Evolutionary conservation across 1,139 yeast species (phyloP).

Genomic region (Taphrina flavorubra): DNA sequence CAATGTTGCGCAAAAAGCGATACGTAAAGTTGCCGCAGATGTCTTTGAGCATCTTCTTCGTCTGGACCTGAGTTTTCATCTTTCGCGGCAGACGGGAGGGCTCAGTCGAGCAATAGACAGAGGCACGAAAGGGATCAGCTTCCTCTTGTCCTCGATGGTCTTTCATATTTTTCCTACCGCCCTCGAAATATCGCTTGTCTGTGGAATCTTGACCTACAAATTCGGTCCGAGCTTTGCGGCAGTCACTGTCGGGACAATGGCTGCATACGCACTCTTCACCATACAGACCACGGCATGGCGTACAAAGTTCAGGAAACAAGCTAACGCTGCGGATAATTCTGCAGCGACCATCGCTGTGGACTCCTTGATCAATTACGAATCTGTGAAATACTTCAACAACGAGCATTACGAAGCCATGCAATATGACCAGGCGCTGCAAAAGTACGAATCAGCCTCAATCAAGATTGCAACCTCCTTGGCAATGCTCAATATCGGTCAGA

Average conservation of each 20-base stretch:
- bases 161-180: conserved; percentile 93
- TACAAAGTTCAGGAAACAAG: conserved; percentile 85
- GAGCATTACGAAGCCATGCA: conserved; percentile 78
- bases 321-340: conserved; percentile 90
- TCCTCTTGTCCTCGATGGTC: conserved; percentile 92
- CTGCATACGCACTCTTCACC: conserved; percentile 83
- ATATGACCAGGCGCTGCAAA: conserved; percentile 74
- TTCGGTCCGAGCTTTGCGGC: conserved; percentile 90
- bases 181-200: conserved; percentile 88
- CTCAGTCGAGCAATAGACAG: conserved; percentile 94
- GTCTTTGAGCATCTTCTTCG: conserved; percentile 83
- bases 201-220: conserved; percentile 88
- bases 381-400: conserved; percentile 92
- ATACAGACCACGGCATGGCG: conserved; percentile 96
- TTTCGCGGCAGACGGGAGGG: conserved; percentile 93
- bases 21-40: conserved; percentile 83
- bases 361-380: conserved; percentile 89
- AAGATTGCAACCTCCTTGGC: conserved; percentile 94
- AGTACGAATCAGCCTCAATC: conserved; percentile 80
- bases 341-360: conserved; percentile 95
- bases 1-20: conserved; percentile 92
- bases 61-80: conserved; percentile 87
- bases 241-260: conserved; percentile 85
- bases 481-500: conserved; percentile 88
- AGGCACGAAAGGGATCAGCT: conserved; percentile 96